Percentiles rank a stretch among this genome's conserved stretches.
phyloP scores from a whole-genome alignment of 305 asterid species.

The Fraxinus paxiana region DNA sequence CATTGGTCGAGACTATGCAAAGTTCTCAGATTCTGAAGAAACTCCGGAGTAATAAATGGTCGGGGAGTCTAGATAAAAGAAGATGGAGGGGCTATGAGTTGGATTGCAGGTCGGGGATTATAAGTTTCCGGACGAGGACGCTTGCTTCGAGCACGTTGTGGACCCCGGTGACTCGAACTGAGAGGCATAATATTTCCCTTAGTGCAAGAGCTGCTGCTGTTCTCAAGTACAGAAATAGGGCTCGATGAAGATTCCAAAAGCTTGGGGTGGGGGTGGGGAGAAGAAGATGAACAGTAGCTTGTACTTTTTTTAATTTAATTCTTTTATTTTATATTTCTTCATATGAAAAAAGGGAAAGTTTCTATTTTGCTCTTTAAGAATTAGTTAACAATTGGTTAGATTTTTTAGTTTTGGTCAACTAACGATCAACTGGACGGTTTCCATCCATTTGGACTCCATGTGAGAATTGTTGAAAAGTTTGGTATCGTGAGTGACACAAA shows the following conservation, averaged over 20 bases:
- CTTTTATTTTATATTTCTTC: too few relatives aligned
- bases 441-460: too few relatives aligned
- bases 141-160: conserved; percentile 90
- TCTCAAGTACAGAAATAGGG: conserved; percentile 76
- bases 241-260: conserved; percentile 31
- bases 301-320: too few relatives aligned
- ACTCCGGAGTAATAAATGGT: conserved; percentile 25
- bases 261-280: too few relatives aligned
- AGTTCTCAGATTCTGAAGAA: neutral
- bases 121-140: conserved; percentile 81
- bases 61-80: conserved; percentile 33
- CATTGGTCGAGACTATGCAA: neutral
- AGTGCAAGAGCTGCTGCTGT: conserved; percentile 57
- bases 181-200: conserved; percentile 42
- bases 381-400: too few relatives aligned
- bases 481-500: too few relatives aligned
- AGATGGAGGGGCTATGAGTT: conserved; percentile 46
- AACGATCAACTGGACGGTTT: too few relatives aligned
- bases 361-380: too few relatives aligned
- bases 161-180: conserved; percentile 49
- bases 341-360: too few relatives aligned
- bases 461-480: too few relatives aligned
- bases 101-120: conserved; percentile 56
- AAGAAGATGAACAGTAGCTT: too few relatives aligned
- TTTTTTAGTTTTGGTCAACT: too few relatives aligned